Conservation (phyloP, 176 grass and related monocot genomes). For the Eleusine coracana region DNA sequence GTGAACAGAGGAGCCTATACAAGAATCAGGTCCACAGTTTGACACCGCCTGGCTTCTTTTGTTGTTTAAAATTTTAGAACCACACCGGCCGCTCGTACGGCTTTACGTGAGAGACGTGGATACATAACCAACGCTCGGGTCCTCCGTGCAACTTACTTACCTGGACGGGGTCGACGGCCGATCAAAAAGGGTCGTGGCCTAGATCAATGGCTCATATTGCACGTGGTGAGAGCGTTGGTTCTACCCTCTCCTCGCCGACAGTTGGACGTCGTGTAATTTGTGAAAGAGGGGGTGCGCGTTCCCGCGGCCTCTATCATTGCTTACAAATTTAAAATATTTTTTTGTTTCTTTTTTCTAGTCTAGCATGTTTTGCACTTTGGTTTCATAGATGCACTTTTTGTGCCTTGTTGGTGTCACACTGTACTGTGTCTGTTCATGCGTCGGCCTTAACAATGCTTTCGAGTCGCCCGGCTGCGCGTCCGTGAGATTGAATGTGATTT, state of each 20-base stretch:
- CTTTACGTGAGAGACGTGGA: neutral
- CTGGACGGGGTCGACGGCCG: slow-evolving; percentile 48
- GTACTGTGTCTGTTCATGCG: too few species aligned
- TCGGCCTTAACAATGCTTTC: too few species aligned
- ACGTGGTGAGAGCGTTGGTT: neutral
- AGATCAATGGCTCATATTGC: neutral
- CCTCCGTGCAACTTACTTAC: neutral
- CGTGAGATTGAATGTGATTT: neutral
- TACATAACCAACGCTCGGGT: neutral
- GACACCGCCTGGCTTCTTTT: too few species aligned
- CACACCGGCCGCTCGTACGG: neutral
- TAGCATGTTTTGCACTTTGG: too few species aligned
- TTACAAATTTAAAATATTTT: neutral
- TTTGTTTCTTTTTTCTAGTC: too few species aligned
- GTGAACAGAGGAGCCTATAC: too few species aligned
- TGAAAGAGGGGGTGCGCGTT: slow-evolving; percentile 43
- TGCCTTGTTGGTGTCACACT: too few species aligned
- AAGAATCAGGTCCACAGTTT: neutral
- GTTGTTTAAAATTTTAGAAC: too few species aligned
- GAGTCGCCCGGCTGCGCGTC: too few species aligned
- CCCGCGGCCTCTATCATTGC: slow-evolving; percentile 23
- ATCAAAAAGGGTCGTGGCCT: slow-evolving; percentile 41
- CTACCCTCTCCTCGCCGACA: slow-evolving; percentile 51
- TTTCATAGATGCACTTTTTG: too few species aligned
- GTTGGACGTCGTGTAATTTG: slow-evolving; percentile 66